Conservation (phyloP, 805 yeast species). For the Yamadazyma sp. region DNA sequence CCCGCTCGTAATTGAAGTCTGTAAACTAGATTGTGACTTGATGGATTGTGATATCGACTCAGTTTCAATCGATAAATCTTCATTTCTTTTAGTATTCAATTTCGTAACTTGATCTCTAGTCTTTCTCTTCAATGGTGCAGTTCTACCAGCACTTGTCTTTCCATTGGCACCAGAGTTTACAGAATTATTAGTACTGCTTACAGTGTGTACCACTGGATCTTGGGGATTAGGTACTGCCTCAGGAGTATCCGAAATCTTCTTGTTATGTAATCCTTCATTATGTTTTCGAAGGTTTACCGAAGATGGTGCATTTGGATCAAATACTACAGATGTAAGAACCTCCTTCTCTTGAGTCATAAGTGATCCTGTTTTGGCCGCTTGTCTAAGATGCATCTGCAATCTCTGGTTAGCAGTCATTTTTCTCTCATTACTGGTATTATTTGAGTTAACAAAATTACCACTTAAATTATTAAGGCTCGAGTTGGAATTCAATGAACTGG, state of each 20-base stretch:
- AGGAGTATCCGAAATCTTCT: no score
- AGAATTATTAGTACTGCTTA: neutral
- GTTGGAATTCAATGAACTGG: constrained; percentile 6
- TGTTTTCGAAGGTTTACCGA: constrained; percentile 15
- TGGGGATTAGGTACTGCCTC: no score
- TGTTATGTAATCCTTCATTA: no score
- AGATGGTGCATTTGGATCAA: constrained; percentile 39
- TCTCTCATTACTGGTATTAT: constrained; percentile 13
- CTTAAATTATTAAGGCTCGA: constrained; percentile 6
- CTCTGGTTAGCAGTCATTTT: constrained; percentile 37
- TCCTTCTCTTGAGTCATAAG: constrained; percentile 38
- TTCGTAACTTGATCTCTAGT: constrained; percentile 25
- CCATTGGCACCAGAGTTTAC: neutral
- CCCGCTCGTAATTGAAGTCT: no score
- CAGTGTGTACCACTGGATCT: neutral
- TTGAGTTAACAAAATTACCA: no score
- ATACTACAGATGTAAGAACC: constrained; percentile 31
- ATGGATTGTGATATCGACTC: constrained; percentile 13
- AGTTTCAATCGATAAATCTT: constrained; percentile 15
- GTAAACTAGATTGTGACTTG: no score
- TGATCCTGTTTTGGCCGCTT: constrained; percentile 36
- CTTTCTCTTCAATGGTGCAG: constrained; percentile 10
- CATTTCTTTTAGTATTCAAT: constrained; percentile 29
- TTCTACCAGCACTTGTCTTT: constrained; percentile 1
- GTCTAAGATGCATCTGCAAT: constrained; percentile 35